Evolutionary conservation across 2,329 filamentous ascomycete genomes (phyloP).

Genomic region (Neofusicoccum ribis): DNA sequence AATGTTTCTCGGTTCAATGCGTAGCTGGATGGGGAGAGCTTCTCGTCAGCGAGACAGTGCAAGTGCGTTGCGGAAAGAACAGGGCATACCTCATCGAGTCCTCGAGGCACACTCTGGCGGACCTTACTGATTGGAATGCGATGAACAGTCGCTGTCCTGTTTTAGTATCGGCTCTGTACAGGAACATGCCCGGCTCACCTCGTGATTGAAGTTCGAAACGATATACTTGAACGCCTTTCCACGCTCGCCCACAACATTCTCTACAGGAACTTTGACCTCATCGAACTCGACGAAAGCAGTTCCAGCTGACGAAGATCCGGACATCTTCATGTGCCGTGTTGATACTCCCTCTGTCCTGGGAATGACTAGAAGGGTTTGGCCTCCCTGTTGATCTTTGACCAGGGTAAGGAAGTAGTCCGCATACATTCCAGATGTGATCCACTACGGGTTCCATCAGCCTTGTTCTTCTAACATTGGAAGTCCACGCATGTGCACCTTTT

Average conservation of each 20-base stretch:
- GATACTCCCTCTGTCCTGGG: slow-evolving; percentile 64
- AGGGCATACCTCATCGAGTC: slow-evolving; percentile 26
- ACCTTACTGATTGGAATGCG: slow-evolving; percentile 31
- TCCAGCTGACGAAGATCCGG: slow-evolving; percentile 21
- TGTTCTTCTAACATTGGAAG: neutral
- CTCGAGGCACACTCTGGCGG: slow-evolving; percentile 30
- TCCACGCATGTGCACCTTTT: slow-evolving; percentile 26
- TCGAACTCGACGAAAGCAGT: slow-evolving; percentile 36
- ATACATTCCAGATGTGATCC: slow-evolving; percentile 39
- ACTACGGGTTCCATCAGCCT: slow-evolving; percentile 34
- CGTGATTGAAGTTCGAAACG: neutral
- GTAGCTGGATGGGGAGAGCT: slow-evolving; percentile 21
- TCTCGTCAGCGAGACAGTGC: no score
- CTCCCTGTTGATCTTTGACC: slow-evolving; percentile 29
- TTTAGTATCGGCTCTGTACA: slow-evolving; percentile 25
- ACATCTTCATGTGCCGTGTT: slow-evolving; percentile 54
- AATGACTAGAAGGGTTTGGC: slow-evolving; percentile 33
- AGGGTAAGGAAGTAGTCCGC: slow-evolving; percentile 36
- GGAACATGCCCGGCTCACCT: neutral
- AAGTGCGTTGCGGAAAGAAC: no score
- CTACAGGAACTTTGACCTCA: slow-evolving; percentile 32
- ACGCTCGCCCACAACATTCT: slow-evolving; percentile 32
- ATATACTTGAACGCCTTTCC: slow-evolving; percentile 31
- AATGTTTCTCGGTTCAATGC: slow-evolving; percentile 34
- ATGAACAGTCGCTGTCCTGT: slow-evolving; percentile 36